Base-by-base conservation (phyloP, 768 basidiomycete species). In the Rhizopogon vinicolor region DNA sequence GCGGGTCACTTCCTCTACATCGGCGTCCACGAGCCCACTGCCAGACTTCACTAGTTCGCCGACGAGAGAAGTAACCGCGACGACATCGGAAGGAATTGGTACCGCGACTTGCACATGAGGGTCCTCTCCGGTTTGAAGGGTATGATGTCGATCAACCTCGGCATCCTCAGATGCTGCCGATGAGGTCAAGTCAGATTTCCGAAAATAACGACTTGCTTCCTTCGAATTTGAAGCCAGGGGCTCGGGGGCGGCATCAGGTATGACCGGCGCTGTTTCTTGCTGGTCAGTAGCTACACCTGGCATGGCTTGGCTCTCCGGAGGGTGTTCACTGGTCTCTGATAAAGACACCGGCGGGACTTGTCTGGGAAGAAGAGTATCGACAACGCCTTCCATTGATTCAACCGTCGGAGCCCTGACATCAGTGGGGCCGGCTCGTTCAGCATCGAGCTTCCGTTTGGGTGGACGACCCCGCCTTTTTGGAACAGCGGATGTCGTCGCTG, bases 381-480 rank as follows among this genome's bases (percentile, higher is more conserved):
- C 44, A 2, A 29, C 13, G 5, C 25, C 18, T 19, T 43, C 28
- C 51, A 29, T 52, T 5, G 51, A 41, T 59, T 44, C 8, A 49
- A 14, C 22, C 58, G 56, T 49, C 37, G 48, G 14, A 25, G 19
- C 35, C 22, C 22, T 41, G 28, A 22, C 16, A 35, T 39, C 14
- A 44, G 16, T 28, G 7, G 43, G 14, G 25, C 13, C 19, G 12
- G 35, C 42, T 8, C 43, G 49, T 22, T 49, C 62, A 12, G 18
- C 44, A 39, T 57, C 61, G 41, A 55, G 58, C 37, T 63, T 64
- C 18, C 31, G 53, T 60, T 71, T 70, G 19, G 53, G 54, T n/a
- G 68, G 68, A 18, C 77, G 72, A 25, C 75, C 76, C 14, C 75
- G 78, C 49, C 75, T 77, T 58, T 62, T 70, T 2, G 64, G 62